A percentile compares a stretch with the other conserved stretches of the same genome.
phyloP scores from a whole-genome alignment of 1,139 yeast genomes.

The Suzukiozyma palmioleophila region DNA sequence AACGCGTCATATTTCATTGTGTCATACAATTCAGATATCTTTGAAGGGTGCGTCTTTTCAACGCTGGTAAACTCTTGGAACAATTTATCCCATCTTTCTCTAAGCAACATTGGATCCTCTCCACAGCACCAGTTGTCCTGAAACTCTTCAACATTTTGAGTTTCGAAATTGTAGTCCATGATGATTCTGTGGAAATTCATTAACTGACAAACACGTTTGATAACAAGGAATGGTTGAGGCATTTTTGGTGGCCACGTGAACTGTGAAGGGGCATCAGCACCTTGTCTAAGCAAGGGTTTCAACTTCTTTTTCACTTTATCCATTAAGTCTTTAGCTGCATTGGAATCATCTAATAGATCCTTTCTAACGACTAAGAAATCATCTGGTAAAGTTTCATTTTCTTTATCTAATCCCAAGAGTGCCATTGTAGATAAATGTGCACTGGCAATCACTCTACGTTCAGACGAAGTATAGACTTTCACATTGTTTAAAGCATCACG shows the following conservation, averaged over 20 bases:
- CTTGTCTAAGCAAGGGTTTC: constrained; percentile 90
- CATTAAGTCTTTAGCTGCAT: constrained; percentile 97
- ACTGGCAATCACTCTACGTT: constrained; percentile 88
- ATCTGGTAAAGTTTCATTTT: constrained; percentile 58
- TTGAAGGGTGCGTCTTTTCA: constrained; percentile 96
- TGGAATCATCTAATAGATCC: constrained; percentile 90
- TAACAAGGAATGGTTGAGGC: constrained; percentile 95
- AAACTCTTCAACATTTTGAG: constrained; percentile 61
- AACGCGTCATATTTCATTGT: constrained; percentile 98
- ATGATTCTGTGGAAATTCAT: constrained; percentile 89
- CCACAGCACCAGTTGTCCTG: constrained; percentile 95
- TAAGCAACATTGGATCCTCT: constrained; percentile 85
- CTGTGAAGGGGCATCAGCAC: constrained; percentile 97
- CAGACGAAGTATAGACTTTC: constrained; percentile 86
- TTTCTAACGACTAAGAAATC: constrained; percentile 81
- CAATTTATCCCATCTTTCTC: constrained; percentile 96
- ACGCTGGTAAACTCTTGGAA: constrained; percentile 89
- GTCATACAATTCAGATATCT: constrained; percentile 92
- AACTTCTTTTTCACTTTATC: constrained; percentile 96
- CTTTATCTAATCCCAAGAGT: constrained; percentile 61
- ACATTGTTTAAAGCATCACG: constrained; percentile 81
- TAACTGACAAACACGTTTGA: constrained; percentile 88
- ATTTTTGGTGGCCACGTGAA: constrained; percentile 98
- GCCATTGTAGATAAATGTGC: constrained; percentile 88
- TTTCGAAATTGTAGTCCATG: constrained; percentile 75